Base-by-base conservation (phyloP, 2,329 filamentous ascomycete genomes). In the Diaporthe sp. region DNA sequence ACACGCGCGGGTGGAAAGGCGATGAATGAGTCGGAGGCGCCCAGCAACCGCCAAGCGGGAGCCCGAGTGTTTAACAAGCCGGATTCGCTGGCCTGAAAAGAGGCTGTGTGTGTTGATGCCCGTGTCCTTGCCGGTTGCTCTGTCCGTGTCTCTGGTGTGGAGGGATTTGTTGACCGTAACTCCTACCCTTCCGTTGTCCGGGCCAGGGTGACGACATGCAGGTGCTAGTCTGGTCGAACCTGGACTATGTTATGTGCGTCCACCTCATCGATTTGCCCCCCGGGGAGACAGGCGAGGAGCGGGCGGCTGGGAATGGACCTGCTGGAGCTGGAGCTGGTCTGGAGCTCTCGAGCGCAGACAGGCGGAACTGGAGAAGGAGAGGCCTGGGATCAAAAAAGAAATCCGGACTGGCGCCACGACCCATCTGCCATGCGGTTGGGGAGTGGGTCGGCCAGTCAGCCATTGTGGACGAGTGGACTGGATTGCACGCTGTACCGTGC, bases 321-420 rank as follows among this genome's bases (percentile, higher is more conserved):
- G 65, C 65, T 70, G 65, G 65, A 42, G 65, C 65, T 70, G 34
- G 44, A 53, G 44, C 65, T 68, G 47, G 63, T 9, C 44, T 68
- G 63, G 63, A 67, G 63, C 63, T 68, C 44, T 37, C 47, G 47
- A 68, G 25, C 22, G 47, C 44, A 34, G 25, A 47, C 22, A 42
- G 51, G 22, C 34, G 39, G 34, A 72, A 37, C 37, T 58, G 55
- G 53, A 71, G 75, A 77, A 77, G 72, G 71, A 77, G 63, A 73
- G 74, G 75, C 71, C 44, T 67, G 63, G 73, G 67, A 72, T 75
- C 75, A 74, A 74, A 67, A 37, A 76, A 72, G 44, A 75, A 77
- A 74, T 73, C 44, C 60, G 60, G 65, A 72, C 61, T 63, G 67
- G 55, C 72, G 60, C 71, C 71, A 72, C 74, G 65, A 73, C 47